These are phyloP conservation scores for Eleusine coracana DNA, from an alignment of 176 grass and related monocot genomes.

Conservation along the genomic window DNA sequence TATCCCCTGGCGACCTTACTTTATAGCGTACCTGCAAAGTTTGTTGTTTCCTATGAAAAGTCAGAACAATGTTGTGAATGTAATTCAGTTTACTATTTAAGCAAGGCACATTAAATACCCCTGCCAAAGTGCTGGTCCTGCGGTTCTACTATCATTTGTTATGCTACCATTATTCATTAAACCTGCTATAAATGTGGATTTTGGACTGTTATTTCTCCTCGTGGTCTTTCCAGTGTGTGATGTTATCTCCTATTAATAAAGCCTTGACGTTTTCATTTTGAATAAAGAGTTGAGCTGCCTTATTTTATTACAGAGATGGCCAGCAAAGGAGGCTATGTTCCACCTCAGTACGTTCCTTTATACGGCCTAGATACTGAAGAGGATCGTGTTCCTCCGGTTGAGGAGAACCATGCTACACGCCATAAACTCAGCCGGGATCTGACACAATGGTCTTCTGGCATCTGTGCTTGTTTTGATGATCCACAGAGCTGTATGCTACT, in stretches of 20 bases:
- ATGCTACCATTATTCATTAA: background rate
- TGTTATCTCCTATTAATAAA: too few species aligned
- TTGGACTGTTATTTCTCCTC: background rate
- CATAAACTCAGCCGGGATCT: constrained; percentile 49
- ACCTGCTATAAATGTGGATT: background rate
- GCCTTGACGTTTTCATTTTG: background rate
- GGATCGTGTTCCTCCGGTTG: constrained; percentile 29
- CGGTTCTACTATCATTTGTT: background rate
- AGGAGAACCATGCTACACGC: constrained; percentile 32
- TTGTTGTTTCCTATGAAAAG: background rate
- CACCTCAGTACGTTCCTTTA: constrained; percentile 80
- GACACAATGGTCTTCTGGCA: constrained; percentile 91
- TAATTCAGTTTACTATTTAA: background rate
- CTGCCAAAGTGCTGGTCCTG: background rate
- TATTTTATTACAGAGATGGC: constrained; percentile 58
- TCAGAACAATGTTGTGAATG: background rate
- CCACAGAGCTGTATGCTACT: constrained; percentile 91
- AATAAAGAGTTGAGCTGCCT: background rate
- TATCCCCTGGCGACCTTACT: background rate
- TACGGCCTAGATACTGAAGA: constrained; percentile 57
- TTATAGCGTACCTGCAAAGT: background rate
- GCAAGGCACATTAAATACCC: background rate
- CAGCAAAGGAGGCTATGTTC: constrained; percentile 66
- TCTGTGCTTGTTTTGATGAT: constrained; percentile 97
- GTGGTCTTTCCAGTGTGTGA: background rate